Percentiles rank a stretch among this genome's conserved stretches.
Conservation (phyloP, 768 basidiomycete genomes). For the Suillus bovinus region DNA sequence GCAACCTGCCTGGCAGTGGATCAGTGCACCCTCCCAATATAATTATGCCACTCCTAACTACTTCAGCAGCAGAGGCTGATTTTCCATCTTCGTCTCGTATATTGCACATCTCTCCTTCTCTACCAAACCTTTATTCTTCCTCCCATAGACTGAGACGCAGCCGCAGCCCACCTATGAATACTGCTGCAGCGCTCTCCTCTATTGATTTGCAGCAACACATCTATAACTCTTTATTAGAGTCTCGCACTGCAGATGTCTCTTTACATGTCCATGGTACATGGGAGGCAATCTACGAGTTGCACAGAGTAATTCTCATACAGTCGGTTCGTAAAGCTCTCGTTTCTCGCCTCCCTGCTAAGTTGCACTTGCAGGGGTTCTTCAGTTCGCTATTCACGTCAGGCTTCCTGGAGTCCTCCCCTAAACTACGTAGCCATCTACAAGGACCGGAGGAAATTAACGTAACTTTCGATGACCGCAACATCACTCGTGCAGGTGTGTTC, state of each 20-base stretch:
- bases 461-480: slow-evolving; percentile 82
- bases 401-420: slow-evolving; percentile 58
- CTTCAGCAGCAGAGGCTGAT: neutral
- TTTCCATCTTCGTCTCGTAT: slow-evolving; percentile 7
- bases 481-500: slow-evolving; percentile 77
- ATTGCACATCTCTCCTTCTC: slow-evolving; percentile 16
- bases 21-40: neutral
- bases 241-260: slow-evolving; percentile 76
- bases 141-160: slow-evolving; percentile 4
- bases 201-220: slow-evolving; percentile 71
- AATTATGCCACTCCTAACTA: slow-evolving; percentile 11
- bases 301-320: slow-evolving; percentile 87
- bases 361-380: slow-evolving; percentile 72
- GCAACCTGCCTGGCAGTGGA: no score
- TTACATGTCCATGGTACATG: slow-evolving; percentile 67
- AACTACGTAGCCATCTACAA: slow-evolving; percentile 19
- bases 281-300: slow-evolving; percentile 76
- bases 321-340: slow-evolving; percentile 44
- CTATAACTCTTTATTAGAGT: slow-evolving; percentile 70
- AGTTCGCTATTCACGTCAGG: slow-evolving; percentile 82
- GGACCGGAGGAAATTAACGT: slow-evolving; percentile 62
- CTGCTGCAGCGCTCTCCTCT: slow-evolving; percentile 44
- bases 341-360: neutral
- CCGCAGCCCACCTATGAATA: slow-evolving; percentile 31
- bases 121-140: slow-evolving; percentile 12